Conservation (phyloP, 768 basidiomycete genomes). For the Leucocoprinus leucothites region DNA sequence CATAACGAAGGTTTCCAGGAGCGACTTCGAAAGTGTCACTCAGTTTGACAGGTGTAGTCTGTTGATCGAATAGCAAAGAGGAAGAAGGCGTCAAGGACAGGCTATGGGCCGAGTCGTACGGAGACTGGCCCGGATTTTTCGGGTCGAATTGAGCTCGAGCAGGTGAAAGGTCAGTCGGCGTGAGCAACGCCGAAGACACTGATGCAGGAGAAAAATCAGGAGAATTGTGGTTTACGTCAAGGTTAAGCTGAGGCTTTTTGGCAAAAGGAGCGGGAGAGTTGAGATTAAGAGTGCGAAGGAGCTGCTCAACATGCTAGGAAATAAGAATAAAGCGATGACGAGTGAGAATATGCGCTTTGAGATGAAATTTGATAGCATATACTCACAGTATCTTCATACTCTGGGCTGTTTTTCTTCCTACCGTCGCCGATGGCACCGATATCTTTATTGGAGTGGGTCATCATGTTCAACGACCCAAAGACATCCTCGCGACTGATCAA, state of each 20-base stretch:
- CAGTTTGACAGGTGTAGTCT: constrained; percentile 21
- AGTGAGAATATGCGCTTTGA: constrained; percentile 18
- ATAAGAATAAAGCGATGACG: constrained; percentile 16
- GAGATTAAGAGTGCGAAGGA: constrained; percentile 75
- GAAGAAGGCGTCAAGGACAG: constrained; percentile 38
- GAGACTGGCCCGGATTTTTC: constrained; percentile 40
- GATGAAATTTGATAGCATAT: constrained; percentile 21
- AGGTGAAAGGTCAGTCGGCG: constrained; percentile 74
- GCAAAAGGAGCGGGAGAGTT: constrained; percentile 64
- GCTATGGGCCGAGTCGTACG: constrained; percentile 46
- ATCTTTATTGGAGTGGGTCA: constrained; percentile 31
- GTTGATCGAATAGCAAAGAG: constrained; percentile 35
- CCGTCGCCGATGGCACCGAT: constrained; percentile 82
- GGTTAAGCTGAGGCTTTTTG: constrained; percentile 40
- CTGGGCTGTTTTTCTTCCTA: constrained; percentile 58
- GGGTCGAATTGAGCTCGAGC: constrained; percentile 53
- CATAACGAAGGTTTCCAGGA: constrained; percentile 15
- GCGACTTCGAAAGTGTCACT: constrained; percentile 17
- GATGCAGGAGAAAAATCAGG: constrained; percentile 76
- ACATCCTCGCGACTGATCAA: constrained; percentile 55
- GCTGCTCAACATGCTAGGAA: constrained; percentile 72
- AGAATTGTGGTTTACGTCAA: constrained; percentile 48
- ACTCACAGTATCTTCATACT: constrained; percentile 50
- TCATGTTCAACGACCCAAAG: constrained; percentile 52
- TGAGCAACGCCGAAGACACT: constrained; percentile 65